These are phyloP conservation scores for Blumeria hordei DNA, from an alignment of 2,329 filamentous ascomycete species.

Conservation along the genomic window DNA sequence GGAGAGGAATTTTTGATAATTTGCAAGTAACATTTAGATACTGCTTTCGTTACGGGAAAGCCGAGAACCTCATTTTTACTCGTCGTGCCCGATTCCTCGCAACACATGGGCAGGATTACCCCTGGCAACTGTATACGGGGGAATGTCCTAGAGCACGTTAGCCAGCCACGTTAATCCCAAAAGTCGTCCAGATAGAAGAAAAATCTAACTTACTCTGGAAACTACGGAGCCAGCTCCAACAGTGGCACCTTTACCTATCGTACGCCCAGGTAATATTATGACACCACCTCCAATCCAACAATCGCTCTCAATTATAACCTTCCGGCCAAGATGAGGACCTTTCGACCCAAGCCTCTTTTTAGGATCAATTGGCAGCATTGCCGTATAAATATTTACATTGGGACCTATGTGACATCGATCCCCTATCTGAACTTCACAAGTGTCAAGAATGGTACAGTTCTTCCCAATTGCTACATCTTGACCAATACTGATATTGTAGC, in stretches of 20 bases:
- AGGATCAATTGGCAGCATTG: conserved; percentile 47
- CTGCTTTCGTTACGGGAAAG: too few species aligned
- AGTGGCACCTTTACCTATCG: conserved; percentile 26
- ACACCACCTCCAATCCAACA: conserved; percentile 39
- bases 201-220: conserved; percentile 21
- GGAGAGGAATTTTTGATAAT: too few species aligned
- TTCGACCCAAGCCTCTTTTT: conserved; percentile 49
- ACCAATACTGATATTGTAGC: conserved; percentile 79
- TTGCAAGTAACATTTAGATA: too few species aligned
- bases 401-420: conserved; percentile 55
- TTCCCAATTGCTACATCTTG: conserved; percentile 64
- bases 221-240: conserved; percentile 30
- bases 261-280: conserved; percentile 31
- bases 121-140: conserved; percentile 14
- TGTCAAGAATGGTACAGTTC: conserved; percentile 68
- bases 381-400: conserved; percentile 67
- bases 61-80: neutral
- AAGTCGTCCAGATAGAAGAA: neutral
- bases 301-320: conserved; percentile 53
- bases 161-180: neutral
- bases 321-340: conserved; percentile 43
- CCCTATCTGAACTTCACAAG: conserved; percentile 62
- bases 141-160: conserved; percentile 12
- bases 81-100: conserved; percentile 9
- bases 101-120: conserved; percentile 15